A percentile compares a stretch with the other conserved stretches of the same genome.
These are phyloP conservation scores for Magnolia kwangsiensis DNA, from an alignment of 164 flowering plant genomes.

Conservation along the genomic window DNA sequence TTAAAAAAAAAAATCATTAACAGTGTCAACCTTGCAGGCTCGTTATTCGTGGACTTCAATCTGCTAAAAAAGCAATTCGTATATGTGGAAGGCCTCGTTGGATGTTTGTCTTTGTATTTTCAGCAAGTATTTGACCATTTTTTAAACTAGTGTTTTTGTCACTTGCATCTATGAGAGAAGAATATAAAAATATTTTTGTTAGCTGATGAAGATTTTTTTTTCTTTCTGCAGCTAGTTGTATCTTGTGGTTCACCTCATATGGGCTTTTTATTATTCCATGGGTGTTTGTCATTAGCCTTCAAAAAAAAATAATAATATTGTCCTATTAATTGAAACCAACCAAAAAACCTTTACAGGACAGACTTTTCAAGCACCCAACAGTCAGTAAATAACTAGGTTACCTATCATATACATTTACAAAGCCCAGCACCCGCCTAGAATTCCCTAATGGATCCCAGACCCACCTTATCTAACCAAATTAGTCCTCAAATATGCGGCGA, in stretches of 20 bases:
- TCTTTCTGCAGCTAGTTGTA: constrained; percentile 52
- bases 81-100: constrained; percentile 96
- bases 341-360: no score
- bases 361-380: no score
- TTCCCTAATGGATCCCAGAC: no score
- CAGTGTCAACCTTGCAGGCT: constrained; percentile 45
- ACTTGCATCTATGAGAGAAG: background rate
- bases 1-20: no score
- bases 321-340: no score
- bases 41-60: constrained; percentile 96
- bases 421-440: no score
- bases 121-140: constrained; percentile 43
- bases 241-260: constrained; percentile 88
- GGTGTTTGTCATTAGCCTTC: constrained; percentile 72
- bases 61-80: constrained; percentile 72
- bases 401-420: no score
- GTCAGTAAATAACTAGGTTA: no score
- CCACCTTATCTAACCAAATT: no score
- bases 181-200: background rate
- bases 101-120: constrained; percentile 68
- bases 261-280: constrained; percentile 66
- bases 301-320: no score
- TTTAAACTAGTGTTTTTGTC: background rate
- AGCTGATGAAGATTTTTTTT: background rate
- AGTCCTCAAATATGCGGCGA: no score